These are phyloP conservation scores for Colletotrichum lentis DNA, from an alignment of 2,329 filamentous ascomycete species.

Conservation along the genomic window DNA sequence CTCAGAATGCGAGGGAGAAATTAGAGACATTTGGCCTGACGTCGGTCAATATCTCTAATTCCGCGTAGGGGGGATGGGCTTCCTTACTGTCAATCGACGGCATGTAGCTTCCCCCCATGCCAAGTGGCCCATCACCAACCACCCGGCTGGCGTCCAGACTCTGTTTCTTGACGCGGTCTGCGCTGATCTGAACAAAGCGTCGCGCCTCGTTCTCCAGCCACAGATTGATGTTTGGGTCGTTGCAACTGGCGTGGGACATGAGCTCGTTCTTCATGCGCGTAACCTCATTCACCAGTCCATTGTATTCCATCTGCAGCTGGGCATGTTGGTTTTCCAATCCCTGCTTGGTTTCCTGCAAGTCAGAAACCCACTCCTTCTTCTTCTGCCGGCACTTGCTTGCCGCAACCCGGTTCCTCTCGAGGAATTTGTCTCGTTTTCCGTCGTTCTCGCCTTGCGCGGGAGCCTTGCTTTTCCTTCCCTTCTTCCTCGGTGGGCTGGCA, in stretches of 20 bases:
- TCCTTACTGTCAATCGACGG: slow-evolving; percentile 36
- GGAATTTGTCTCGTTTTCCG: slow-evolving; percentile 62
- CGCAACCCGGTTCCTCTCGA: slow-evolving; percentile 76
- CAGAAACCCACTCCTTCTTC: slow-evolving; percentile 62
- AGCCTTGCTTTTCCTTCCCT: slow-evolving; percentile 42
- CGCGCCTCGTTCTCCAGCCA: slow-evolving; percentile 64
- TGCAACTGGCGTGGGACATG: slow-evolving; percentile 62
- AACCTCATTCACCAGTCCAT: slow-evolving; percentile 54
- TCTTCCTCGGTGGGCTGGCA: slow-evolving; percentile 41
- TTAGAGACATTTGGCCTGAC: slow-evolving; percentile 27
- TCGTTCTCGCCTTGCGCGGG: slow-evolving; percentile 45
- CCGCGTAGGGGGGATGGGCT: neutral
- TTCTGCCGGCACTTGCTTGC: slow-evolving; percentile 79
- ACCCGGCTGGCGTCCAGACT: slow-evolving; percentile 26
- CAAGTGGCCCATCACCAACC: slow-evolving; percentile 22
- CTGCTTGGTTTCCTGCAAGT: slow-evolving; percentile 57
- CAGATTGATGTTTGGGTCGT: slow-evolving; percentile 60
- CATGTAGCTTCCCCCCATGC: slow-evolving; percentile 9
- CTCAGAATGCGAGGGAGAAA: slow-evolving; percentile 34
- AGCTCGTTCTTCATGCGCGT: slow-evolving; percentile 59
- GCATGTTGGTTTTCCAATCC: slow-evolving; percentile 56
- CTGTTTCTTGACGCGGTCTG: slow-evolving; percentile 41
- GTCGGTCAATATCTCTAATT: neutral
- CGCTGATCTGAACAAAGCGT: slow-evolving; percentile 53
- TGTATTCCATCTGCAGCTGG: slow-evolving; percentile 54